A percentile compares a stretch with the other conserved stretches of the same genome.
phyloP scores from a whole-genome alignment of 345 rosid genomes.

The Salix dunnii region DNA sequence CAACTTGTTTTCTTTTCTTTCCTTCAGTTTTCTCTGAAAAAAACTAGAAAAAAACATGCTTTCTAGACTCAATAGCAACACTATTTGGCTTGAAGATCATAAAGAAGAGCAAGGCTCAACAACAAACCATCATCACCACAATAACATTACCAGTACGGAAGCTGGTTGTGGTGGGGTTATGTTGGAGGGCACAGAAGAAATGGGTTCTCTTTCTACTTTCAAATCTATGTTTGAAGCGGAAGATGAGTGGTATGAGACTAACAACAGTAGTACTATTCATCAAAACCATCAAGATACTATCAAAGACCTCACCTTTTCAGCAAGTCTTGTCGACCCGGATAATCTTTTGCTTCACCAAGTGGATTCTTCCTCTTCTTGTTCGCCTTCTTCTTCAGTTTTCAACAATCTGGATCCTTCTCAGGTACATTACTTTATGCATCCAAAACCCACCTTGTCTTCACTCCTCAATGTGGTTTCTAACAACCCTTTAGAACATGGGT shows the following conservation, averaged over 20 bases:
- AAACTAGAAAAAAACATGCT: conserved; percentile 27
- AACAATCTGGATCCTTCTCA: conserved; percentile 61
- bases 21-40: not conserved
- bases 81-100: conserved; percentile 38
- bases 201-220: conserved; percentile 42
- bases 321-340: conserved; percentile 45
- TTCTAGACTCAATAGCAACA: conserved; percentile 28
- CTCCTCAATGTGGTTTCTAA: conserved; percentile 43
- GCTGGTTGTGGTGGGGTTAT: conserved; percentile 11
- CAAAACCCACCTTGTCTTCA: conserved; percentile 38
- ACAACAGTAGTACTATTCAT: conserved; percentile 22
- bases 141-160: not conserved
- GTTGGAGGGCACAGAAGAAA: conserved; percentile 34
- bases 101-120: conserved; percentile 34
- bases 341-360: conserved; percentile 39
- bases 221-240: conserved; percentile 55
- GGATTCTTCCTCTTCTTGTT: conserved; percentile 58
- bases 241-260: conserved; percentile 49
- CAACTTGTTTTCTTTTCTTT: not conserved
- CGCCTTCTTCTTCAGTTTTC: conserved; percentile 58
- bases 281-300: conserved; percentile 33
- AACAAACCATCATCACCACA: conserved; percentile 23
- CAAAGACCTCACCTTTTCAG: conserved; percentile 40
- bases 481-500: conserved; percentile 44
- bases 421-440: conserved; percentile 46